A percentile compares a stretch with the other conserved stretches of the same genome.
Evolutionary conservation across 148 eudicot genomes (phyloP).

Genomic region (Chenopodium quinoa): DNA sequence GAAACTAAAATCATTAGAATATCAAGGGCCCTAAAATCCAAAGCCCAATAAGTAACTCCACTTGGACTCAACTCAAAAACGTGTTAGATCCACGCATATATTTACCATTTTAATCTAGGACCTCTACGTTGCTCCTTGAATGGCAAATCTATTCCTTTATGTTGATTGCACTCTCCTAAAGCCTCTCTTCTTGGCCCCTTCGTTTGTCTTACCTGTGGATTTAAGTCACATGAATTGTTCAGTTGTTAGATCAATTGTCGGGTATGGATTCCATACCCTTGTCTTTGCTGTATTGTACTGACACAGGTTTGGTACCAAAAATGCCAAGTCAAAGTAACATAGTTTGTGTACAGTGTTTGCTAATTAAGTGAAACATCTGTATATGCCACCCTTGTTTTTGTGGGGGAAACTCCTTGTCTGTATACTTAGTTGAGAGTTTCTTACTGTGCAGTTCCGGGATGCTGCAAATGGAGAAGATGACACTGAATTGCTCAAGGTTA

Average conservation of each 20-base stretch:
- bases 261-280: not conserved
- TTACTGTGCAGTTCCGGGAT: constrained; percentile 68
- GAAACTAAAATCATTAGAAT: not conserved
- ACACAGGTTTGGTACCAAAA: not conserved
- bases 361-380: not conserved
- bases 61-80: not conserved
- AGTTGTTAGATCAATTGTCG: not conserved
- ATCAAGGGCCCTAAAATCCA: not conserved
- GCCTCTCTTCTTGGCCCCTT: not conserved
- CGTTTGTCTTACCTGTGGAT: not conserved
- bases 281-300: not conserved
- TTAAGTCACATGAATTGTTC: not conserved
- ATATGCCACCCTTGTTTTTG: not conserved
- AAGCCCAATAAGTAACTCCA: not conserved
- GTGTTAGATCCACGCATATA: not conserved
- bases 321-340: not conserved
- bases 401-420: not conserved
- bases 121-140: not conserved
- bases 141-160: not conserved
- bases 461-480: constrained; percentile 64
- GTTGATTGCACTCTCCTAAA: not conserved
- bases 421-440: not conserved
- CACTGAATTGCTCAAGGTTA: constrained; percentile 54
- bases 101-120: not conserved
- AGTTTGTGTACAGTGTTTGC: not conserved